Evolutionary conservation across 2,329 filamentous ascomycete genomes (phyloP).

Genomic region (Colletotrichum melonis): DNA sequence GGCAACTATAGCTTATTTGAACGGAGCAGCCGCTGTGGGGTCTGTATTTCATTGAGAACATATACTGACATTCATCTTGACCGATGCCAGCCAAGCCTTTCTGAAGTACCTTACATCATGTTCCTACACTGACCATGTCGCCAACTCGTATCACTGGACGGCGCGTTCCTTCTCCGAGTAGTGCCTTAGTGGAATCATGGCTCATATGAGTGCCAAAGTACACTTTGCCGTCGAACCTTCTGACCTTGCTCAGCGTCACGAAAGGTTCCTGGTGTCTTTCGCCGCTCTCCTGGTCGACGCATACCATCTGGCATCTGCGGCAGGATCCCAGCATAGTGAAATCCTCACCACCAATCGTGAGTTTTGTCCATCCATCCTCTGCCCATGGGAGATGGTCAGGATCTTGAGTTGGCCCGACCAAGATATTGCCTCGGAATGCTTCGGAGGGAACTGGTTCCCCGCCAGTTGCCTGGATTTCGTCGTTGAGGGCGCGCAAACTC

Average conservation of each 20-base stretch:
- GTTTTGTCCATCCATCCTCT: conserved; percentile 81
- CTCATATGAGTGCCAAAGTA: conserved; percentile 89
- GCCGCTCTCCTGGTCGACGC: conserved; percentile 86
- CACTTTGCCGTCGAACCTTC: conserved; percentile 85
- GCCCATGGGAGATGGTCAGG: conserved; percentile 70
- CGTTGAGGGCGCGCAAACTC: conserved; percentile 83
- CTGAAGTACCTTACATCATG: neutral
- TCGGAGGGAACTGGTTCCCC: conserved; percentile 75
- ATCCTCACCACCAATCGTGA: conserved; percentile 72
- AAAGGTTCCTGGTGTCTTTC: conserved; percentile 87
- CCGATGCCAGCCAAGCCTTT: too few relatives aligned
- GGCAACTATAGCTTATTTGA: neutral
- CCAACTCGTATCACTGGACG: conserved; percentile 61
- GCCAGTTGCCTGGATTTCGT: conserved; percentile 71
- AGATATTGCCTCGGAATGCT: conserved; percentile 90
- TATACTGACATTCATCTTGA: too few relatives aligned
- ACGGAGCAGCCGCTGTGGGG: neutral
- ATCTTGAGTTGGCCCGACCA: conserved; percentile 65
- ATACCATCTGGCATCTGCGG: conserved; percentile 95
- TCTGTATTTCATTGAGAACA: neutral
- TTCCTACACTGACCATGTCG: conserved; percentile 51
- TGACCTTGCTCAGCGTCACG: conserved; percentile 86
- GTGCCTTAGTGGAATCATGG: conserved; percentile 47
- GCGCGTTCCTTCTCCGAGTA: conserved; percentile 39
- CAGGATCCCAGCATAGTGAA: conserved; percentile 86